Evolutionary conservation across 2,329 filamentous ascomycete species (phyloP).

Genomic region (Cladosporium sp.): DNA sequence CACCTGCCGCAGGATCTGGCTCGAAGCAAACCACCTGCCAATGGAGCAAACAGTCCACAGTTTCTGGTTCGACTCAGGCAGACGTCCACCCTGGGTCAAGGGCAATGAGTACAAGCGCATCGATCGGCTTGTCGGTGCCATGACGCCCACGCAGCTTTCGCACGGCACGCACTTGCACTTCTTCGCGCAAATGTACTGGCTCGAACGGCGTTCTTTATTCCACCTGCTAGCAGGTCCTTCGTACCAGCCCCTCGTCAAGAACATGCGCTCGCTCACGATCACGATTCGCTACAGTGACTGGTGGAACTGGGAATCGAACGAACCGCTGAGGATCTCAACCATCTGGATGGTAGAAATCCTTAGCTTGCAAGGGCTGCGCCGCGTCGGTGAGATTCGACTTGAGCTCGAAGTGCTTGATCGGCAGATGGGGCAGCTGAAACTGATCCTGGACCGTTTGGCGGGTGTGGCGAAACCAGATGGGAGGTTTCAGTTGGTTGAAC

Average conservation of each 20-base stretch:
- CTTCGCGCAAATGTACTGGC: conserved; percentile 23
- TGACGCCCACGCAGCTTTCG: background rate
- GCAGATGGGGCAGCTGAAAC: conserved; percentile 43
- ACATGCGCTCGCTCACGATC: background rate
- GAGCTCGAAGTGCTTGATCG: conserved; percentile 46
- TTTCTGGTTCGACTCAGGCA: conserved; percentile 25
- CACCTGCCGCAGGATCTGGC: conserved; percentile 34
- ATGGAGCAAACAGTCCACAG: conserved; percentile 28
- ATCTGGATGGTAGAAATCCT: background rate
- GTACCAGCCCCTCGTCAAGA: background rate
- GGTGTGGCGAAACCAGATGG: background rate
- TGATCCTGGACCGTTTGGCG: conserved; percentile 31
- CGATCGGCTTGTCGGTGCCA: no score
- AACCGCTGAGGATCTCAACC: background rate
- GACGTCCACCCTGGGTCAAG: conserved; percentile 8
- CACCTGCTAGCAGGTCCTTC: background rate
- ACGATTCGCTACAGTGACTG: background rate
- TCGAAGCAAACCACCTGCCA: conserved; percentile 30
- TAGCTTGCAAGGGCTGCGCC: background rate
- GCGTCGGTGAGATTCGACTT: conserved; percentile 13
- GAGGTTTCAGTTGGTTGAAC: background rate
- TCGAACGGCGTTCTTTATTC: conserved; percentile 17
- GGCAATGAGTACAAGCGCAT: background rate
- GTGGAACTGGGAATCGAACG: background rate
- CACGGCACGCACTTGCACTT: conserved; percentile 17